phyloP scores from a whole-genome alignment of 2,329 filamentous ascomycete genomes.

The Beauveria sp. region DNA sequence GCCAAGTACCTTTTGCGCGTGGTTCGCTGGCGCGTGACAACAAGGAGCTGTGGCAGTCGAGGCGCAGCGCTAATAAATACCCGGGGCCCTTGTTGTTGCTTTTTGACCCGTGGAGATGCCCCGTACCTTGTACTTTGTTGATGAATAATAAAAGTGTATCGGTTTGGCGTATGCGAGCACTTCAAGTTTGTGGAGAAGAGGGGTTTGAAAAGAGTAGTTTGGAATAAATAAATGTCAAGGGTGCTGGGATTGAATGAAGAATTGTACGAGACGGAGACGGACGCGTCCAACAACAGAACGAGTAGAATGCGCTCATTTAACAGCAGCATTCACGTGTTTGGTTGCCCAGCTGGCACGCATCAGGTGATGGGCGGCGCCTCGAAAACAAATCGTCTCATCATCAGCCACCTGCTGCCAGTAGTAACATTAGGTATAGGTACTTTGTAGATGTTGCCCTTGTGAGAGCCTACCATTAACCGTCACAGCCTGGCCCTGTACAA shows the following conservation, averaged over 20 bases:
- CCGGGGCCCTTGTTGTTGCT: conserved; percentile 2
- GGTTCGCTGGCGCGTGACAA: background rate
- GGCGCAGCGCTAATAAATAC: background rate
- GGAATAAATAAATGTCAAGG: too few species aligned
- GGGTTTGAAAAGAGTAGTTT: background rate
- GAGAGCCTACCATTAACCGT: background rate
- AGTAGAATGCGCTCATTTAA: conserved; percentile 3
- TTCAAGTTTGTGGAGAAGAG: conserved; percentile 3
- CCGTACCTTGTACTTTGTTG: background rate
- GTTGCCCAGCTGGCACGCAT: background rate
- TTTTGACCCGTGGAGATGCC: background rate
- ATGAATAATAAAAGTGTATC: background rate
- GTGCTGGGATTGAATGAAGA: too few species aligned
- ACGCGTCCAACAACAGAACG: background rate
- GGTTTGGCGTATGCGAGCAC: background rate
- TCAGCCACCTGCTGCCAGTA: too few species aligned
- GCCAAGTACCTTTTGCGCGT: background rate
- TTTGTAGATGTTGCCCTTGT: conserved; percentile 6
- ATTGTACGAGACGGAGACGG: background rate
- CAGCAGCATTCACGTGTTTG: background rate
- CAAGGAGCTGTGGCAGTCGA: background rate
- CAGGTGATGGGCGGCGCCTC: conserved; percentile 4
- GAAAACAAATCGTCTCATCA: background rate
- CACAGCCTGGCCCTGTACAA: background rate
- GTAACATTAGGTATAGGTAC: background rate